Evolutionary conservation across 2,329 filamentous ascomycete species (phyloP), one percentile per base, ranked within the genome.

Genomic region (Zymoseptoria crescenta): DNA sequence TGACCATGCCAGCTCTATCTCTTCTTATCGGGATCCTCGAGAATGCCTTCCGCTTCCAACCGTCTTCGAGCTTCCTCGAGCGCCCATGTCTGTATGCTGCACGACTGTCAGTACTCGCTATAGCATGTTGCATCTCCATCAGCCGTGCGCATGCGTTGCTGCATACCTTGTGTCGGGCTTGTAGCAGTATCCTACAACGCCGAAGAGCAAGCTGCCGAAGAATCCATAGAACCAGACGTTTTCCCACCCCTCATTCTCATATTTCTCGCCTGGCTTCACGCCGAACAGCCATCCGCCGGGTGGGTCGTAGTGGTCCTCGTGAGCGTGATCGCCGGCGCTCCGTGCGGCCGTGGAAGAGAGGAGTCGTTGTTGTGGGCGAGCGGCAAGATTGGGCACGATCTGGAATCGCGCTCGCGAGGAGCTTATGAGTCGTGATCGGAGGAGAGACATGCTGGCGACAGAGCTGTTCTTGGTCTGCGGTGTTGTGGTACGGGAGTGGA

Each of bases 101-200:
- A 20, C 4, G 30, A 27, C 16, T 20, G 48, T 60, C 45, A 56
- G 49, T 52, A 13, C 16, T 27, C 54, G n/a, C 52, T 35, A 21
- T 62, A 29, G 66, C 61, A 7, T 5, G n/a, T 10, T 49, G 27
- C 28, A 20, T 8, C 52, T 21, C 8, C 21, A 8, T 16, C 29
- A 52, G 52, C 19, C 28, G 29, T 58, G 16, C 16, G 24, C 30
- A 61, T 16, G 49, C 19, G 21, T 16, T 54, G 8, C n/a, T 8
- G 30, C 92, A 80, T 82, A 99, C 94, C 91, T 96, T 64, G 93
- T 97, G 82, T 99, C 94, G 56, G 94, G 94, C 86, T 97, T 97
- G 75, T 94, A 97, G 63, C 90, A 91, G 78, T 96, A 91, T 65
- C 88, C 90, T 65, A 96, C 80, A 62, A 83, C 85, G 57, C 86